Percentiles rank a stretch among this genome's conserved stretches.
Evolutionary conservation across 2,329 filamentous ascomycete species (phyloP).

Genomic region (Neonectria magnoliae): DNA sequence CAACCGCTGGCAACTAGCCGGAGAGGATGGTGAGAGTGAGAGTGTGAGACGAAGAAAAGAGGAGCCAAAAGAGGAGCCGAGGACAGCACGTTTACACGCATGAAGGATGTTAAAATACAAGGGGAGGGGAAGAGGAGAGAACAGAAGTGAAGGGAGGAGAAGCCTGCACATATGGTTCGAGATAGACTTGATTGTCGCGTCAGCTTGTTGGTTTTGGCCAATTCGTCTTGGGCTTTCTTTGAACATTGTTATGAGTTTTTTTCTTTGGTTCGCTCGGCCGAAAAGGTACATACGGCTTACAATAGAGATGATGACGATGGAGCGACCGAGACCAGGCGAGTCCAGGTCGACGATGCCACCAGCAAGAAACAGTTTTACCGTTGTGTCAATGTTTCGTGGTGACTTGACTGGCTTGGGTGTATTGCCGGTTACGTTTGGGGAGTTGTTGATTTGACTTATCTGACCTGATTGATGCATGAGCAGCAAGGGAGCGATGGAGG

Average conservation of each 20-base stretch:
- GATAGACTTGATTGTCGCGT: slow-evolving; percentile 37
- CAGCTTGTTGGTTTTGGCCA: slow-evolving; percentile 22
- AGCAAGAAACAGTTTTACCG: slow-evolving; percentile 28
- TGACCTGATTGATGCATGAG: neutral
- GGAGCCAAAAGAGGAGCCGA: neutral
- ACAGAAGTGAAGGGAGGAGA: neutral
- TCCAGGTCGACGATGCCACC: slow-evolving; percentile 39
- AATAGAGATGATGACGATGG: slow-evolving; percentile 43
- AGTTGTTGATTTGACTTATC: slow-evolving; percentile 1
- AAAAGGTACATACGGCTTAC: slow-evolving; percentile 25
- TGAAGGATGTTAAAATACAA: slow-evolving; percentile 21
- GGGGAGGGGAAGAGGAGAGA: slow-evolving; percentile 12
- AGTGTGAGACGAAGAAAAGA: slow-evolving; percentile 3
- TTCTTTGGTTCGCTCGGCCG: slow-evolving; percentile 18
- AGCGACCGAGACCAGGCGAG: slow-evolving; percentile 39
- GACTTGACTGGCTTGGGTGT: slow-evolving; percentile 6
- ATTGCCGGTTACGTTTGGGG: slow-evolving; percentile 3
- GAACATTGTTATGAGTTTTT: slow-evolving; percentile 22
- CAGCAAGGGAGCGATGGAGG: neutral
- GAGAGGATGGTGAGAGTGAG: slow-evolving; percentile 12
- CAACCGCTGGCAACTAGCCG: slow-evolving; percentile 9
- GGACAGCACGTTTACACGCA: slow-evolving; percentile 13
- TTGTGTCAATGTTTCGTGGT: slow-evolving; percentile 27
- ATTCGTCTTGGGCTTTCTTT: slow-evolving; percentile 23
- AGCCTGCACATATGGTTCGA: slow-evolving; percentile 34